These are phyloP conservation scores for Leccinum subfulvum DNA, from an alignment of 1,284 basidiomycete species.

Conservation along the genomic window DNA sequence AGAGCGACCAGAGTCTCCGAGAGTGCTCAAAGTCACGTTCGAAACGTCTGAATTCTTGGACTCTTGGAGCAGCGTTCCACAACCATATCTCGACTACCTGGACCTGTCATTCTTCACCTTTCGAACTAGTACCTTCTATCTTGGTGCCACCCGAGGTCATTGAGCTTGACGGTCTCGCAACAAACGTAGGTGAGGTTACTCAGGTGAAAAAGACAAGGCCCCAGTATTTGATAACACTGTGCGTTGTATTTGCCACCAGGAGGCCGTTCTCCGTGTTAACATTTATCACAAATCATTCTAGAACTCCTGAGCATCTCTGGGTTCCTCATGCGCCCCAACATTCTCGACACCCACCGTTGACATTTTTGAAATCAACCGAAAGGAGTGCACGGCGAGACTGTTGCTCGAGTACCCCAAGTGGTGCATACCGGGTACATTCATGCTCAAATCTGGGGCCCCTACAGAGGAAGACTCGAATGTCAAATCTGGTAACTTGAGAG, in stretches of 20 bases:
- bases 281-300: constrained; percentile 63
- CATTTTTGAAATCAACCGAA: constrained; percentile 95
- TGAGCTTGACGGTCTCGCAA: constrained; percentile 68
- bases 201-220: constrained; percentile 78
- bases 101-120: constrained; percentile 50
- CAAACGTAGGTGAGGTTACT: constrained; percentile 40
- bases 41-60: constrained; percentile 58
- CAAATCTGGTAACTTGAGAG: constrained; percentile 81
- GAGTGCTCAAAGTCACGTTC: constrained; percentile 47
- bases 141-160: constrained; percentile 87
- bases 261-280: constrained; percentile 5
- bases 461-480: constrained; percentile 49
- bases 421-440: constrained; percentile 72
- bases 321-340: constrained; percentile 75
- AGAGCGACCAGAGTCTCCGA: constrained; percentile 46
- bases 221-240: constrained; percentile 77
- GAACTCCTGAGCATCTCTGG: constrained; percentile 71
- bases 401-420: constrained; percentile 85
- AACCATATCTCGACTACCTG: constrained; percentile 59
- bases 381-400: constrained; percentile 81
- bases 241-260: constrained; percentile 24
- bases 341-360: constrained; percentile 78
- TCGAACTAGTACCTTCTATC: constrained; percentile 67
- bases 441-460: constrained; percentile 58
- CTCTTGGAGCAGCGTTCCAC: constrained; percentile 56